These are phyloP conservation scores for Sarocladium oryzae DNA, from an alignment of 2,329 filamentous ascomycete genomes.

Conservation along the genomic window DNA sequence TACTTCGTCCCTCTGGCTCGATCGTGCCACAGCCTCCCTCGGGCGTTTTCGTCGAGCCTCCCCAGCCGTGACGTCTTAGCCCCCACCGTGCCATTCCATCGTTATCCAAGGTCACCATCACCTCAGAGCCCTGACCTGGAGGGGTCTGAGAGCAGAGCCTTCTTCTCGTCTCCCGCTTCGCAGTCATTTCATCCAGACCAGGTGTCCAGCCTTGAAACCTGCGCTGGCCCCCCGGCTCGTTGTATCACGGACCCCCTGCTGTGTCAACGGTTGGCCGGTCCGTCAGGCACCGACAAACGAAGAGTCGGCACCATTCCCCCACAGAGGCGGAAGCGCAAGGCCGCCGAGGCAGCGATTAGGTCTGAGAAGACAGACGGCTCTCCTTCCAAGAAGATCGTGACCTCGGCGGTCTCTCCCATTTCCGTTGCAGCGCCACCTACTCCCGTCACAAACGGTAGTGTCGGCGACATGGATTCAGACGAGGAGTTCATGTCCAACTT, in stretches of 20 bases:
- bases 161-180: too few relatives aligned
- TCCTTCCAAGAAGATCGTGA: slow-evolving; percentile 49
- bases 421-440: slow-evolving; percentile 46
- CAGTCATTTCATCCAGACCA: too few relatives aligned
- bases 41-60: neutral
- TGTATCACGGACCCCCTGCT: neutral
- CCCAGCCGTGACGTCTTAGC: neutral
- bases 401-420: slow-evolving; percentile 35
- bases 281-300: slow-evolving; percentile 6
- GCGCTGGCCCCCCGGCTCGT: neutral
- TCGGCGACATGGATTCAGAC: slow-evolving; percentile 88
- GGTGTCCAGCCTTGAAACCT: too few relatives aligned
- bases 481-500: slow-evolving; percentile 85
- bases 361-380: slow-evolving; percentile 36
- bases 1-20: neutral
- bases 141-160: too few relatives aligned
- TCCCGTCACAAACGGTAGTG: slow-evolving; percentile 45
- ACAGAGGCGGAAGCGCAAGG: slow-evolving; percentile 54
- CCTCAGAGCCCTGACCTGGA: neutral
- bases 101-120: neutral
- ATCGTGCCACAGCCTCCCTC: neutral
- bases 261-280: neutral
- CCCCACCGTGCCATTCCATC: slow-evolving; percentile 1
- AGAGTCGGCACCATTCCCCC: slow-evolving; percentile 51
- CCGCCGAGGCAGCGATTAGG: slow-evolving; percentile 57